Evolutionary conservation across 352 stramenopile genomes (phyloP).

Genomic region (Globisporangium cederbergense): DNA sequence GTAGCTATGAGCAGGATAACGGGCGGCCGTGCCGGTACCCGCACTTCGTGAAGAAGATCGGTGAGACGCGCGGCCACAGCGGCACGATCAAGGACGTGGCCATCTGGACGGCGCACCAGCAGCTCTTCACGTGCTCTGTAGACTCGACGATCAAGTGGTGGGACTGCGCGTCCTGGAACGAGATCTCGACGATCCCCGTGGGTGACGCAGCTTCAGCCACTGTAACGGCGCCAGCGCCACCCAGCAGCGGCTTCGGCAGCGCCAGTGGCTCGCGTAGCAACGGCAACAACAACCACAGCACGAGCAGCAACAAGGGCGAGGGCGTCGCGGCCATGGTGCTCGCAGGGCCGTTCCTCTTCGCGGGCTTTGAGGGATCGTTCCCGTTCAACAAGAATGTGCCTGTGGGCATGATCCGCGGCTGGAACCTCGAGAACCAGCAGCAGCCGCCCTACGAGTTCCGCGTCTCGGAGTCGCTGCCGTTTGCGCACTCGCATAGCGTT

Average conservation of each 20-base stretch:
- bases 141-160: conserved; percentile 81
- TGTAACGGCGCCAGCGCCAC: neutral
- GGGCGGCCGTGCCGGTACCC: conserved; percentile 69
- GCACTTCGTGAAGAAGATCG: conserved; percentile 84
- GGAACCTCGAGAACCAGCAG: conserved; percentile 77
- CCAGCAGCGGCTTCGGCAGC: conserved; percentile 16
- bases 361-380: conserved; percentile 71
- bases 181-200: conserved; percentile 73
- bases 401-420: conserved; percentile 75
- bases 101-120: conserved; percentile 68
- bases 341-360: conserved; percentile 75
- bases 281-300: conserved; percentile 10
- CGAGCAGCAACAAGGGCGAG: conserved; percentile 31
- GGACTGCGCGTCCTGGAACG: conserved; percentile 78
- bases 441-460: conserved; percentile 63
- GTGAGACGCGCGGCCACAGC: conserved; percentile 69
- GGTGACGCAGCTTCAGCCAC: conserved; percentile 23
- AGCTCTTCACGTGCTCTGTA: conserved; percentile 70
- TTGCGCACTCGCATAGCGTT: conserved; percentile 73
- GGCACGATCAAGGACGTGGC: conserved; percentile 74
- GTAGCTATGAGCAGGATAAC: conserved; percentile 41
- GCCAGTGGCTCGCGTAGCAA: conserved; percentile 17
- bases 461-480: conserved; percentile 61
- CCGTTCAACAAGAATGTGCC: conserved; percentile 48
- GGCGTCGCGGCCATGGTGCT: conserved; percentile 69